Evolutionary conservation across 1,284 basidiomycete genomes (phyloP).

Genomic region (Moesziomyces sp.): DNA sequence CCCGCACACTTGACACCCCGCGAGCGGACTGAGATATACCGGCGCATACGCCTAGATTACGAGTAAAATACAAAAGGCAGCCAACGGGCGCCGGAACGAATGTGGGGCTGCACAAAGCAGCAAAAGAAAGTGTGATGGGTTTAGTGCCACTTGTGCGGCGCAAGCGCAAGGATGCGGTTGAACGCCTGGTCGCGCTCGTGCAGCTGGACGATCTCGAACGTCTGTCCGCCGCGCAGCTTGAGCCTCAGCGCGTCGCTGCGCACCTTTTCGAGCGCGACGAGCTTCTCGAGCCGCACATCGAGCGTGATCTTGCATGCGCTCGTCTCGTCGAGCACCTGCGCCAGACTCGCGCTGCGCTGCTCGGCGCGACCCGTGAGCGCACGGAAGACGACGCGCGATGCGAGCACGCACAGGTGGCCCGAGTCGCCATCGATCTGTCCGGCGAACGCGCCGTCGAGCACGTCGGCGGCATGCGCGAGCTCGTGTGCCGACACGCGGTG

Average conservation of each 20-base stretch:
- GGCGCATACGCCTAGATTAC: constrained; percentile 4
- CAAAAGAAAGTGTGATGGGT: background rate
- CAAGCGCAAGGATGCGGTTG: constrained; percentile 26
- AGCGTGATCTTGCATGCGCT: constrained; percentile 21
- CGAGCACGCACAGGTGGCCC: constrained; percentile 25
- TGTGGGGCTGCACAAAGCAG: background rate
- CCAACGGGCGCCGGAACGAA: background rate
- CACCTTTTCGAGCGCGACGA: constrained; percentile 16
- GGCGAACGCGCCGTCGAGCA: constrained; percentile 23
- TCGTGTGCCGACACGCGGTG: constrained; percentile 24
- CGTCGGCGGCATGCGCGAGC: constrained; percentile 21
- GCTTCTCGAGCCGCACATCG: constrained; percentile 32
- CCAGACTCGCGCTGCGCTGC: background rate
- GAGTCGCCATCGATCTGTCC: constrained; percentile 1
- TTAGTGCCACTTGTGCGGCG: constrained; percentile 38
- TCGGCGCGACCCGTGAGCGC: constrained; percentile 1
- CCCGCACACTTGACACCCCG: no score
- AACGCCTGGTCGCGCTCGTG: constrained; percentile 30
- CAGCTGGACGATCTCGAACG: constrained; percentile 13
- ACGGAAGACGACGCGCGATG: constrained; percentile 30
- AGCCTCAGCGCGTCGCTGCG: constrained; percentile 7
- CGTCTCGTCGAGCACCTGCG: background rate
- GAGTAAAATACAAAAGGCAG: constrained; percentile 10
- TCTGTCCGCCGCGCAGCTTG: constrained; percentile 27
- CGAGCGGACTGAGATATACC: no score